These are phyloP conservation scores for Pseudogymnoascus sp. DNA, from an alignment of 2,329 filamentous ascomycete genomes.

Conservation along the genomic window DNA sequence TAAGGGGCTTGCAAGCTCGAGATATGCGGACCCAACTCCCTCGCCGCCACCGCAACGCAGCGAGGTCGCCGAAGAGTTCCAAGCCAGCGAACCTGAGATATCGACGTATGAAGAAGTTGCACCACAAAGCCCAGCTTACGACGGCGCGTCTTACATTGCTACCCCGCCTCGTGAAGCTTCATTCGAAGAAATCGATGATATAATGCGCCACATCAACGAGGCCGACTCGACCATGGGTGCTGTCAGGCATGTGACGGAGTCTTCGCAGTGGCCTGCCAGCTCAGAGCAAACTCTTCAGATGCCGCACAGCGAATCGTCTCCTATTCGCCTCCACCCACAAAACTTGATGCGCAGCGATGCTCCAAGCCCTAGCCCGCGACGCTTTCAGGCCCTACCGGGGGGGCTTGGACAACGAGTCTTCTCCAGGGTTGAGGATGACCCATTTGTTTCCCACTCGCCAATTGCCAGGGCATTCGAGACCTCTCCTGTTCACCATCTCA, in stretches of 20 bases:
- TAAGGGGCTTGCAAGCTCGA: not conserved
- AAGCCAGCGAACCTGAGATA: not conserved
- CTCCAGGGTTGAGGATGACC: conserved; percentile 39
- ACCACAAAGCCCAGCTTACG: not conserved
- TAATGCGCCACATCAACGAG: conserved; percentile 79
- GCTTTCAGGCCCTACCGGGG: conserved; percentile 40
- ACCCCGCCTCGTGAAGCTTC: conserved; percentile 24
- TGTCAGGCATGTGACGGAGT: conserved; percentile 49
- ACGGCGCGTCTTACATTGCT: not conserved
- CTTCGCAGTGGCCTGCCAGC: conserved; percentile 30
- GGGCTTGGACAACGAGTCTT: conserved; percentile 37
- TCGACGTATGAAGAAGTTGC: not conserved
- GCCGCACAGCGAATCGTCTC: conserved; percentile 35
- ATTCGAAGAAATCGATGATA: conserved; percentile 82
- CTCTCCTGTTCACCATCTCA: conserved; percentile 54
- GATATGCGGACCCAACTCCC: not conserved
- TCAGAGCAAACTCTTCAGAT: conserved; percentile 7
- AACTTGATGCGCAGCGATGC: conserved; percentile 57
- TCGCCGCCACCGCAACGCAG: not conserved
- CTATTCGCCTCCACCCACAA: conserved; percentile 44
- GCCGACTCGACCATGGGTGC: conserved; percentile 61
- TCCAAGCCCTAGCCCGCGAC: conserved; percentile 63
- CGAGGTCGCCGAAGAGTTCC: not conserved
- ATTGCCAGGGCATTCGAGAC: conserved; percentile 41
- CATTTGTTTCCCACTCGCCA: conserved; percentile 25